A percentile compares a stretch with the other conserved stretches of the same genome.
These are phyloP conservation scores for Postia placenta DNA, from an alignment of 768 basidiomycete species.

Conservation along the genomic window DNA sequence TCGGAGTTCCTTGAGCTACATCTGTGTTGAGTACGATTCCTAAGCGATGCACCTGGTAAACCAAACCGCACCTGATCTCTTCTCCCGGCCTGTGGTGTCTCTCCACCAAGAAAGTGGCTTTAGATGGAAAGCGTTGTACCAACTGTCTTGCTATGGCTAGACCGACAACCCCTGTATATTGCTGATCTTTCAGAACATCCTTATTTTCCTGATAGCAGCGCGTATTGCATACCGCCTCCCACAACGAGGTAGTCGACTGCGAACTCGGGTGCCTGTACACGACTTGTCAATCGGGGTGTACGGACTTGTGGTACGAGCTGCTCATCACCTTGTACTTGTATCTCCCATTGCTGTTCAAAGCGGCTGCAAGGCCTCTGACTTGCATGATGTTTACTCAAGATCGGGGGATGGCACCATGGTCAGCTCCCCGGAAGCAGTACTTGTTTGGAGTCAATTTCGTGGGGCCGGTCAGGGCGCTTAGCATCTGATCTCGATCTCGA, in stretches of 20 bases:
- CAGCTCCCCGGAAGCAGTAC: neutral
- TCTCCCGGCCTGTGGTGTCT: constrained; percentile 78
- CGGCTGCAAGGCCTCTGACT: constrained; percentile 40
- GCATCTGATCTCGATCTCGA: constrained; percentile 5
- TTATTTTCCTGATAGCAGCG: too few relatives aligned
- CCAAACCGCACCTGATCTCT: constrained; percentile 43
- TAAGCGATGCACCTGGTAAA: too few relatives aligned
- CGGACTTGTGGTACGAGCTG: neutral
- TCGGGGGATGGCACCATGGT: neutral
- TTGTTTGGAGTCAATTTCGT: neutral
- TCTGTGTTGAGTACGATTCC: neutral
- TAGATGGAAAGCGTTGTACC: constrained; percentile 52
- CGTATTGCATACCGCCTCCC: constrained; percentile 61
- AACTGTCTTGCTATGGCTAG: constrained; percentile 80
- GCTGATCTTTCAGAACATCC: too few relatives aligned
- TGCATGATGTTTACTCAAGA: neutral
- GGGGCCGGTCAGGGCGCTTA: neutral
- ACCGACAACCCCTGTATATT: constrained; percentile 69
- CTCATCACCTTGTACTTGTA: constrained; percentile 55
- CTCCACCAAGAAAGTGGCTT: constrained; percentile 79
- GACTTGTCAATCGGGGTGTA: neutral
- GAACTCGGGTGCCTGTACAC: constrained; percentile 52
- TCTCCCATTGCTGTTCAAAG: constrained; percentile 54
- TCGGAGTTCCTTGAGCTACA: constrained; percentile 88
- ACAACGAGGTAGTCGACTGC: constrained; percentile 81